Evolutionary conservation across 2,329 filamentous ascomycete species (phyloP).

Genomic region (Pseudocercospora pini-densiflorae): DNA sequence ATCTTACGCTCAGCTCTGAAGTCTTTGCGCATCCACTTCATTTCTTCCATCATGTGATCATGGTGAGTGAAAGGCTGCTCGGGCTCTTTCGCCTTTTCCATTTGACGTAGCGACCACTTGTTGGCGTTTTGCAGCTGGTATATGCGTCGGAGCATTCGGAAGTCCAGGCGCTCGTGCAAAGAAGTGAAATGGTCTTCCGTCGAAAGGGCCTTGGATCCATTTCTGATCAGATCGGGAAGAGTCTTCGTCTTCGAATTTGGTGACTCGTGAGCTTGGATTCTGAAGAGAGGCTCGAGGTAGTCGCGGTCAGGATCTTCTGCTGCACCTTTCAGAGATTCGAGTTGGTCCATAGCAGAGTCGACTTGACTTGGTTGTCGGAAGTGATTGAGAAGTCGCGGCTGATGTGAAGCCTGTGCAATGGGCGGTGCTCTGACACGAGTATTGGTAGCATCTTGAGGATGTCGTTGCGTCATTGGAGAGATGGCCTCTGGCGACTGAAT

Average conservation of each 20-base stretch:
- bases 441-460: constrained; percentile 38
- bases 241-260: constrained; percentile 55
- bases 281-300: constrained; percentile 67
- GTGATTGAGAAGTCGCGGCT: constrained; percentile 15
- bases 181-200: constrained; percentile 84
- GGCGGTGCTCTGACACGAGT: neutral
- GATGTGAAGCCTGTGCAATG: constrained; percentile 11
- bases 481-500: constrained; percentile 37
- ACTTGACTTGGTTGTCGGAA: constrained; percentile 14
- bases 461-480: constrained; percentile 43
- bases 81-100: constrained; percentile 83
- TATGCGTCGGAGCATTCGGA: constrained; percentile 81
- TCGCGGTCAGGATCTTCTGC: constrained; percentile 56
- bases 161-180: constrained; percentile 84
- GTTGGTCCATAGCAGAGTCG: constrained; percentile 29
- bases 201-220: constrained; percentile 86
- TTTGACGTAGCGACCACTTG: constrained; percentile 89
- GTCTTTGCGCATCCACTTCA: constrained; percentile 98
- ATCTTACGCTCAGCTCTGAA: constrained; percentile 93
- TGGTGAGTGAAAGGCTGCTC: constrained; percentile 76
- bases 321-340: constrained; percentile 50
- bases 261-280: constrained; percentile 60
- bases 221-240: constrained; percentile 74
- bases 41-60: constrained; percentile 86
- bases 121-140: constrained; percentile 90